Percentiles rank a stretch among this genome's conserved stretches.
These are phyloP conservation scores for Sporothrix phasma DNA, from an alignment of 2,329 filamentous ascomycete genomes.

Conservation along the genomic window DNA sequence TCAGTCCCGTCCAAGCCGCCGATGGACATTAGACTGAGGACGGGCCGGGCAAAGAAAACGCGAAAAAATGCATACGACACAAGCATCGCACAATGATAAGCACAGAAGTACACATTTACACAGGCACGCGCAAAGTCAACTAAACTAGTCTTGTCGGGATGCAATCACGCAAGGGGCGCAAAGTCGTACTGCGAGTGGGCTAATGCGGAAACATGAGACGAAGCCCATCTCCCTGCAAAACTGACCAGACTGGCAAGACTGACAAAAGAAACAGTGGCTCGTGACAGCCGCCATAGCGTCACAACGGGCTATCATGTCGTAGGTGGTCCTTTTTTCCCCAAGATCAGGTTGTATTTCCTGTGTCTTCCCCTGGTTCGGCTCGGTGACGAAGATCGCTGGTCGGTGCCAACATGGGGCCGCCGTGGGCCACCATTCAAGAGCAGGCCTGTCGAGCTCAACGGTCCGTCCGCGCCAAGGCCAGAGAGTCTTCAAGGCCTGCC, in stretches of 20 bases:
- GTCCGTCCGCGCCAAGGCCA: background rate
- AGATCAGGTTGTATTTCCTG: background rate
- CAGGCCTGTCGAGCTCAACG: background rate
- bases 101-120: background rate
- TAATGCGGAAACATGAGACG: constrained; percentile 1
- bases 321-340: background rate
- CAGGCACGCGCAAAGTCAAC: no score
- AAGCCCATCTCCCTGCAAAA: background rate
- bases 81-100: no score
- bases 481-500: background rate
- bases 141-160: background rate
- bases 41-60: background rate
- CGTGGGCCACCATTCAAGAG: background rate
- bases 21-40: background rate
- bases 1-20: background rate
- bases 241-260: background rate
- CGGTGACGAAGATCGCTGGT: constrained; percentile 2
- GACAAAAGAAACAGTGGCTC: background rate
- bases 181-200: background rate
- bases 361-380: background rate
- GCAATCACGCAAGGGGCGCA: background rate
- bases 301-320: background rate
- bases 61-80: no score
- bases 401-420: background rate
- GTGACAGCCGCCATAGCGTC: background rate